A percentile compares a stretch with the other conserved stretches of the same genome.
phyloP scores from a whole-genome alignment of 2,329 filamentous ascomycete species.

The Davidsoniella eucalypti region DNA sequence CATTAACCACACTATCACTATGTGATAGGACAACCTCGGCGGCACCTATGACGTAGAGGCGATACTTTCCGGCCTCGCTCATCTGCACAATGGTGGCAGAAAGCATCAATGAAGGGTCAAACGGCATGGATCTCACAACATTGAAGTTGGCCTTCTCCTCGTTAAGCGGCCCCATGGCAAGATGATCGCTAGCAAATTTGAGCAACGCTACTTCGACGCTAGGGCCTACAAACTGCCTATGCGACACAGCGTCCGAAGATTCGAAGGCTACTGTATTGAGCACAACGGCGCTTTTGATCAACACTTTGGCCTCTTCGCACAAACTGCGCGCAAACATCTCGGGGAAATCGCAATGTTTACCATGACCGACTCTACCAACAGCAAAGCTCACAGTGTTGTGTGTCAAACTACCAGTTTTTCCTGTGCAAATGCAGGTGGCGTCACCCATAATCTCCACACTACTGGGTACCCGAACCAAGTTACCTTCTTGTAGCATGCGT shows the following conservation, averaged over 20 bases:
- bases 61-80: conserved; percentile 25
- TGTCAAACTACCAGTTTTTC: conserved; percentile 50
- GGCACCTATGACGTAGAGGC: conserved; percentile 39
- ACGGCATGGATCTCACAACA: conserved; percentile 33
- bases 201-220: conserved; percentile 39
- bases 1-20: conserved; percentile 26
- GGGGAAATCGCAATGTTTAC: conserved; percentile 22
- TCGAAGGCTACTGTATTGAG: conserved; percentile 40
- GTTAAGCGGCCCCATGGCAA: conserved; percentile 28
- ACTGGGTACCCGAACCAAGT: conserved; percentile 40
- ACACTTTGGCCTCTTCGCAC: conserved; percentile 20
- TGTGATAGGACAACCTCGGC: conserved; percentile 37
- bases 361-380: conserved; percentile 34
- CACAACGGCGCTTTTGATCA: conserved; percentile 26
- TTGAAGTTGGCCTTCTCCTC: conserved; percentile 31
- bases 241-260: conserved; percentile 22
- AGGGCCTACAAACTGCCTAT: conserved; percentile 31
- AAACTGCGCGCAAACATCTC: conserved; percentile 18
- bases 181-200: conserved; percentile 31
- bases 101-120: conserved; percentile 37
- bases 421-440: conserved; percentile 46
- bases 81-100: conserved; percentile 39
- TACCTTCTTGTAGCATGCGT: conserved; percentile 46
- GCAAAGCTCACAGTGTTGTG: conserved; percentile 48
- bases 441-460: conserved; percentile 50